Evolutionary conservation across 352 stramenopile genomes (phyloP), one percentile per base, ranked within the genome.

Genomic region (Phytophthora citrophthora): DNA sequence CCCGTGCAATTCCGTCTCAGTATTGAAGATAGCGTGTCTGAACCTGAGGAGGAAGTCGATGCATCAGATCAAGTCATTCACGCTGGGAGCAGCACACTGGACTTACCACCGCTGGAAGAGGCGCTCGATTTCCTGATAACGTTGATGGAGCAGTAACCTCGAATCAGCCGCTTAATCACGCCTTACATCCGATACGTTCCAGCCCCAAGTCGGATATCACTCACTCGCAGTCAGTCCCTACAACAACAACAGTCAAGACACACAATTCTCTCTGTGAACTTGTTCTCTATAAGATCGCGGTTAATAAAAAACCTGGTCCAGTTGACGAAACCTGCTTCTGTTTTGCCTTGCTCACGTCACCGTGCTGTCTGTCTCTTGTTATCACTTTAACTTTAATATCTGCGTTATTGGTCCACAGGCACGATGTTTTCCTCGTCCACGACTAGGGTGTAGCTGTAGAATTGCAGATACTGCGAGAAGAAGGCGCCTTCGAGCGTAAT

Each of bases 391-490:
- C 9, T 34, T 34, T 34, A 34, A 34, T 34, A 34, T 13, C 29
- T 34, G 11, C 29, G 8, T 34, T 70, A 73, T 27, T 70, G 54
- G 27, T 74, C 64, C 40, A 89, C 12, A 7, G 83, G 78, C 29
- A 79, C 60, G 32, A 93, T 72, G 50, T 93, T 82, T 61, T 90
- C 81, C 38, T 90, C 83, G 64, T 94, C 83, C 39, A 94, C 83
- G 16, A 91, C 69, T 43, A 94, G 61, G 44, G 80, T 76, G 73
- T 94, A 94, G 70, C 80, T 92, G 56, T 91, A 94, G 54, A 89
- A 94, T 70, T 94, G 86, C 44, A 90, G 51, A 68, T 87, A 90
- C 64, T 90, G 81, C 64, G 86, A 94, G 68, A 94, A 94, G 70
- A 94, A 93, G 12, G 86, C 82, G 18, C 86, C 86, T 56, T 94